These are phyloP conservation scores for Porodaedalea pini DNA, from an alignment of 1,284 basidiomycete species.

Conservation along the genomic window DNA sequence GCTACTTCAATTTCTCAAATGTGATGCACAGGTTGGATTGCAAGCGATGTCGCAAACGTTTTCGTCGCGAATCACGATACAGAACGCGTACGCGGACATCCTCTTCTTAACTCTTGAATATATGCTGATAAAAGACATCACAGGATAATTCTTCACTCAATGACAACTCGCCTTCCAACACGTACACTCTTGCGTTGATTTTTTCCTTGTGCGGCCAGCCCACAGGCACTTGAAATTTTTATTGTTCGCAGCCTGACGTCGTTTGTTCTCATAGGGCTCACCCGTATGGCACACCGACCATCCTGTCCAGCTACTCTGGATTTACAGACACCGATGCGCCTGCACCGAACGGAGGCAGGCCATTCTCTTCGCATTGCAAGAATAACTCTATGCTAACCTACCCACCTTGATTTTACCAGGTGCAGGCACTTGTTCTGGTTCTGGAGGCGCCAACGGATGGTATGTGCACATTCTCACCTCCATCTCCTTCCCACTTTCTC, in stretches of 20 bases:
- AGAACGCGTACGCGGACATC: constrained; percentile 52
- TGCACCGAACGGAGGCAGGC: constrained; percentile 49
- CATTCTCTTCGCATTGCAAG: neutral
- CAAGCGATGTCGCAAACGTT: constrained; percentile 52
- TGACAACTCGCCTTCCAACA: constrained; percentile 57
- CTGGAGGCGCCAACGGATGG: constrained; percentile 54
- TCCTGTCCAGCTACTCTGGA: constrained; percentile 56
- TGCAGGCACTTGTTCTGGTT: constrained; percentile 49
- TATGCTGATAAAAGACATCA: neutral
- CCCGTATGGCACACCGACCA: constrained; percentile 61
- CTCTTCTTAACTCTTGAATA: neutral
- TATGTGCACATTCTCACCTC: constrained; percentile 16
- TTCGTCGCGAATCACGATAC: constrained; percentile 72
- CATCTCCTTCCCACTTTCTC: neutral
- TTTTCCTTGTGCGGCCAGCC: constrained; percentile 54
- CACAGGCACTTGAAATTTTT: neutral
- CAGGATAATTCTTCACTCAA: constrained; percentile 55
- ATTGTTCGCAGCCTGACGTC: neutral
- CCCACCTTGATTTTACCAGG: too few species aligned
- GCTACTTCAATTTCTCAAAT: too few species aligned
- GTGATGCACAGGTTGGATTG: constrained; percentile 49
- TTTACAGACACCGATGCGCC: constrained; percentile 51
- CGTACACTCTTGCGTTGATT: constrained; percentile 55
- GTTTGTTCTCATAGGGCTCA: constrained; percentile 38
- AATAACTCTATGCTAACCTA: neutral